Percentiles rank a stretch among this genome's conserved stretches.
These are phyloP conservation scores for Yamadazyma phyllophila DNA, from an alignment of 805 yeast species.

Conservation along the genomic window DNA sequence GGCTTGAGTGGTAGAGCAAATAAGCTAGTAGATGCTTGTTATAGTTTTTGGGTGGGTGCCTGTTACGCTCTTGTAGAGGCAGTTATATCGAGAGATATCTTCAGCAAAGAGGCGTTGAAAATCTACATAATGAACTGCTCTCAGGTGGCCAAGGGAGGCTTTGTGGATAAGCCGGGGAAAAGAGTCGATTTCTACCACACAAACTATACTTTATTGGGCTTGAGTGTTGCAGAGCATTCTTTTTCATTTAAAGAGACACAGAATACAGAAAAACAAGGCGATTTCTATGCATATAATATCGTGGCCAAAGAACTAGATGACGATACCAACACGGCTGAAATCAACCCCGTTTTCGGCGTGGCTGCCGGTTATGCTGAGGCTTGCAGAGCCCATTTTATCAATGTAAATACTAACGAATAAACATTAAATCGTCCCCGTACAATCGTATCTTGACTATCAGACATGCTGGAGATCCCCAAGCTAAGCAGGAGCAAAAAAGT, in stretches of 20 bases:
- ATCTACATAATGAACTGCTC: slow-evolving; percentile 74
- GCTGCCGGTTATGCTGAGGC: slow-evolving; percentile 33
- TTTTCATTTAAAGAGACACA: slow-evolving; percentile 18
- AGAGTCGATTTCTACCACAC: slow-evolving; percentile 87
- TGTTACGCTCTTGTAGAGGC: slow-evolving; percentile 61
- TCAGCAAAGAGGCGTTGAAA: slow-evolving; percentile 57
- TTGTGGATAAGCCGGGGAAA: slow-evolving; percentile 84
- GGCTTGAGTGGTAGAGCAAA: slow-evolving; percentile 90
- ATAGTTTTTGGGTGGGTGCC: slow-evolving; percentile 94
- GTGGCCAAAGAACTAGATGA: slow-evolving; percentile 10
- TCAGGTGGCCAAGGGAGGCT: slow-evolving; percentile 70
- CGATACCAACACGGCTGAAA: slow-evolving; percentile 15
- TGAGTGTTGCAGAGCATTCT: slow-evolving; percentile 55
- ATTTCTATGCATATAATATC: slow-evolving; percentile 20
- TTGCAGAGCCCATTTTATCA: slow-evolving; percentile 16
- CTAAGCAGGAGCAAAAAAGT: slow-evolving; percentile 17
- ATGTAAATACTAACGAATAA: neutral
- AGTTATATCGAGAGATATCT: slow-evolving; percentile 28
- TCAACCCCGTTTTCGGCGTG: slow-evolving; percentile 30
- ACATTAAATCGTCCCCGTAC: no score
- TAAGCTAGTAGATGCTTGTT: slow-evolving; percentile 94
- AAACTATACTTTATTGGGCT: slow-evolving; percentile 77
- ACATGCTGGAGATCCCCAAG: no score
- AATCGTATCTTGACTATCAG: no score
- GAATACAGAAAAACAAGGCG: neutral